Evolutionary conservation across 306 rosid species (phyloP), one percentile per base, ranked within the genome.

Genomic region (Hippophae gyantsensis): DNA sequence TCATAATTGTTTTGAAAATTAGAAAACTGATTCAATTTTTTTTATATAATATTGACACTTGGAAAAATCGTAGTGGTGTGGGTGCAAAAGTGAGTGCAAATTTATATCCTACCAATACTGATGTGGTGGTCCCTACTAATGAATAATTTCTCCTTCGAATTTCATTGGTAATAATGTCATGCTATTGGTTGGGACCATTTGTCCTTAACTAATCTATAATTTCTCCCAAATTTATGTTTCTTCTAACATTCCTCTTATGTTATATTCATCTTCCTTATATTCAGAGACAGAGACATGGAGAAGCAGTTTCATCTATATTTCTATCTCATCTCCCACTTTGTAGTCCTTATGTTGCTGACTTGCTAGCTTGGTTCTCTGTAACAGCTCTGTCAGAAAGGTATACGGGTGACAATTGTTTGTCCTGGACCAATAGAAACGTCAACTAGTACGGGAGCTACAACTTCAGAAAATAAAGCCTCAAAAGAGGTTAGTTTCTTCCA

Each of bases 391-490:
- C 81, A 63, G 69, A 81, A 85, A 74, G 98, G 96, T 68, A 85
- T 92, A 58, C 71, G 53, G 63, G 98, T 92, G 72, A 87, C 98
- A 53, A 67, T 92, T 68, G 81, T 87, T 68, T 92, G 98, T 78
- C 98, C 95, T 63, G 98, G 98, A 70, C 98, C 98, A 42, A 78
- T 87, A 69, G 83, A 77, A 78, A 85, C 96, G 44, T 63, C 89
- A 63, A 85, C 62, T 64, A 69, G 56, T 52, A 56, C 86, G 27
- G 83, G 69, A 60, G 55, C 67, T 9, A 76, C 67, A 63, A 49
- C 63, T 66, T 47, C 69, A 1, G 73, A 25, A 63, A 75, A 57
- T 56, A 70, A 62, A 69, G 75, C 65, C 57, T 71, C 76, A 61
- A 73, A 78, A 56, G 96, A 87, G 98, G 98, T 87, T 65, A 66